These are phyloP conservation scores for Clavispora phyllophila DNA, from an alignment of 805 yeast species.

Conservation along the genomic window DNA sequence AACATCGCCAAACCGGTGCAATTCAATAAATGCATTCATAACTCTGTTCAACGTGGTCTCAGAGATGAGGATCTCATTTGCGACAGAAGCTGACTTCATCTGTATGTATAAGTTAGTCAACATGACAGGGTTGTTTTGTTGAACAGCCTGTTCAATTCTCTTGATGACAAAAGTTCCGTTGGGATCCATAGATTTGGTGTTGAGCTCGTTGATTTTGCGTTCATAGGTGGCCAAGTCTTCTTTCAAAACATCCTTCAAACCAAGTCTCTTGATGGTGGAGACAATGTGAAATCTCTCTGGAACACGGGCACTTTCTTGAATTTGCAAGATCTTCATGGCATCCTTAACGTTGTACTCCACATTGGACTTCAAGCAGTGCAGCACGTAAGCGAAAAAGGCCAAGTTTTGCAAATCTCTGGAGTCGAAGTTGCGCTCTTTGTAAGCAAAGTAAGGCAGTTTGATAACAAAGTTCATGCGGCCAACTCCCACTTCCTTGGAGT, in stretches of 20 bases:
- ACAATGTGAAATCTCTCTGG: constrained; percentile 18
- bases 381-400: constrained; percentile 32
- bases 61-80: constrained; percentile 28
- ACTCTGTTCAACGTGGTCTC: constrained; percentile 38
- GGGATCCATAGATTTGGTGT: constrained; percentile 27
- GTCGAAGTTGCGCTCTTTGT: constrained; percentile 12
- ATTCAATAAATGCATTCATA: constrained; percentile 43
- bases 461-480: constrained; percentile 4
- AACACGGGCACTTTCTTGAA: constrained; percentile 12
- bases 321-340: constrained; percentile 24
- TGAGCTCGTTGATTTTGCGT: constrained; percentile 7
- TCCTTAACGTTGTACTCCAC: constrained; percentile 20
- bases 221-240: constrained; percentile 4
- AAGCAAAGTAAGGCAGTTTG: constrained; percentile 4
- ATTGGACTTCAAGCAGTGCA: constrained; percentile 22
- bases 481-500: constrained; percentile 7
- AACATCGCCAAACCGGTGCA: constrained; percentile 31
- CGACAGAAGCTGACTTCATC: constrained; percentile 19
- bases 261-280: constrained; percentile 14
- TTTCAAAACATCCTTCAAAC: constrained; percentile 5
- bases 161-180: constrained; percentile 22
- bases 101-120: constrained; percentile 22
- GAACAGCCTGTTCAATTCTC: constrained; percentile 19
- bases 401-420: constrained; percentile 18
- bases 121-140: constrained; percentile 13